Conservation (phyloP, 257 asterid species). For the Handroanthus guayacan region DNA sequence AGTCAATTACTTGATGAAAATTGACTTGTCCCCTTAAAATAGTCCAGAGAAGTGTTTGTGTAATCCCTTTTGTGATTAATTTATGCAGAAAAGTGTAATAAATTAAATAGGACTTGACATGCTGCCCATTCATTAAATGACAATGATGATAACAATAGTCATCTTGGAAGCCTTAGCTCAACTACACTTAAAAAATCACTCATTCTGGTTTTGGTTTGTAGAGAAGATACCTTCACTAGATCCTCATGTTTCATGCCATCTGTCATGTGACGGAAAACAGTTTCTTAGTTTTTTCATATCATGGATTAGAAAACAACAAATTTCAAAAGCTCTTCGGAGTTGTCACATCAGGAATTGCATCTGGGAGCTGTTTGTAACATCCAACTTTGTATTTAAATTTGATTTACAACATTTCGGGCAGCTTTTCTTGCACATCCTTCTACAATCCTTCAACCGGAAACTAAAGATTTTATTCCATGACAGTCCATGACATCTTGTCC, state of each 20-base stretch:
- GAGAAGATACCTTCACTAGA: background rate
- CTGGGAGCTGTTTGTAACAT: constrained; percentile 1
- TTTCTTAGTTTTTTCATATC: constrained; percentile 1
- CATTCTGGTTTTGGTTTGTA: constrained; percentile 11
- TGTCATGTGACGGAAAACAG: background rate
- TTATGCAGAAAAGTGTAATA: background rate
- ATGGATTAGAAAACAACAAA: constrained; percentile 3
- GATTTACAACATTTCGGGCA: constrained; percentile 29
- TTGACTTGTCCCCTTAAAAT: background rate
- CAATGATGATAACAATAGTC: background rate
- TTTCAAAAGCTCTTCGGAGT: constrained; percentile 5
- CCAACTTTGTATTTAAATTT: background rate
- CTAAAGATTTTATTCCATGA: constrained; percentile 36
- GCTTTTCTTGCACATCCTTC: constrained; percentile 19
- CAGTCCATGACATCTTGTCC: constrained; percentile 85
- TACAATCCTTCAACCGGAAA: constrained; percentile 22
- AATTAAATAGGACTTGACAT: background rate
- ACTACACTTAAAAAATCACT: constrained; percentile 22
- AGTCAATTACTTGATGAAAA: background rate
- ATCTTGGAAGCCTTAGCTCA: constrained; percentile 23
- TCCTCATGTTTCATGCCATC: background rate
- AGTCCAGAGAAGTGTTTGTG: constrained; percentile 1
- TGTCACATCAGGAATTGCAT: background rate
- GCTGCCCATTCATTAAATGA: background rate
- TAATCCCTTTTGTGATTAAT: background rate